Evolutionary conservation across 306 rosid genomes (phyloP), one percentile per base, ranked within the genome.

Genomic region (Arachis hypogaea): DNA sequence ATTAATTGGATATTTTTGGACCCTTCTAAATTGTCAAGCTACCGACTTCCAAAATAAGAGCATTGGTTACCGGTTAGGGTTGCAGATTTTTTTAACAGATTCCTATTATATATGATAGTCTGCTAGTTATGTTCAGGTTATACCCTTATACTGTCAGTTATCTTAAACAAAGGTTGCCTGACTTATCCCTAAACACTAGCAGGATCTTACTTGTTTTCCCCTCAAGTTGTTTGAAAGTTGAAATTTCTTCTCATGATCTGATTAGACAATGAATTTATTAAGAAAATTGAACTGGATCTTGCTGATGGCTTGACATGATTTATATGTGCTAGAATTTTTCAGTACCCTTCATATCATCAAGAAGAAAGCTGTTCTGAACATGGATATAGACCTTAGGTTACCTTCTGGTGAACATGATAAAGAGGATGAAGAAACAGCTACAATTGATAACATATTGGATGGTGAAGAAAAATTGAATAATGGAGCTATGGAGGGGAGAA

Each of bases 321-420:
- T 28, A 69, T 77, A 38, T 59, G 63, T 73, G 73, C 80, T 33
- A 33, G 4, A 66, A 54, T 46, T 82, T 83, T 84, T 82, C 90
- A 91, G 88, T 80, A 71, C 64, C 76, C 68, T 80, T 11, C 63
- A 84, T 70, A 73, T 76, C 85, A 78, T 72, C 81, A 65, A 73
- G 78, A 76, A 43, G 62, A 69, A 74, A 50, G 80, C 69, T 71
- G 58, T 51, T 82, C 75, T 81, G 73, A 47, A 80, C 85, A 88
- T 94, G 99, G 95, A 94, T 72, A 92, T 94, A 81, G 95, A 94
- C 84, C 99, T 94, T 55, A 88, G 97, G 76, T 77, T 94, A 75
- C 97, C 99, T 65, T 86, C 96, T 80, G 96, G 99, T 55, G 99
- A 85, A 60, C 93, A 86, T 56, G 96, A 84, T 58, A 92, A 91